These are phyloP conservation scores for Themeda triandra DNA, from an alignment of 176 grass and related monocot genomes.

Conservation along the genomic window DNA sequence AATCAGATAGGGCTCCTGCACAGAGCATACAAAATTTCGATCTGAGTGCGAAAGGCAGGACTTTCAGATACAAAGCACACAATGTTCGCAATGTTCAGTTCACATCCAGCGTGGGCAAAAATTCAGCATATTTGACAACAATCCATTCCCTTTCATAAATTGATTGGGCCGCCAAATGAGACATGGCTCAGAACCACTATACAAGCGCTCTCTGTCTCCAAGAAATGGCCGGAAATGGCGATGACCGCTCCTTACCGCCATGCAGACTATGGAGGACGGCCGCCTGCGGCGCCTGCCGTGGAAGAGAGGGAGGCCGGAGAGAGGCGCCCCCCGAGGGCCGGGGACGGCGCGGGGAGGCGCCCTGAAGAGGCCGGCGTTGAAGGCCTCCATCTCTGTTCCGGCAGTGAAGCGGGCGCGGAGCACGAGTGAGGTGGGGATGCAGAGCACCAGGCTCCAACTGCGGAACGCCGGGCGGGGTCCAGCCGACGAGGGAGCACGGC, in stretches of 20 bases:
- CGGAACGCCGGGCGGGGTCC: no score
- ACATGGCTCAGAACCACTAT: no score
- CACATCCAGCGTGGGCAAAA: neutral
- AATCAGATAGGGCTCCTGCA: constrained; percentile 83
- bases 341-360: constrained; percentile 27
- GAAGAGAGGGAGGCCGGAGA: neutral
- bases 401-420: no score
- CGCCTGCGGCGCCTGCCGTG: constrained; percentile 25
- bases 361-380: constrained; percentile 59
- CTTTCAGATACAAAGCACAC: neutral
- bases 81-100: no score
- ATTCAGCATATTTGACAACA: neutral
- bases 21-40: neutral
- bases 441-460: no score
- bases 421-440: no score
- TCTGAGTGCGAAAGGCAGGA: neutral
- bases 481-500: no score
- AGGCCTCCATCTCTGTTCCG: no score
- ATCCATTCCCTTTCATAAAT: no score
- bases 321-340: neutral
- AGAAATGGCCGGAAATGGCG: no score
- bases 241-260: constrained; percentile 76
- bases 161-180: no score
- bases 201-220: neutral
- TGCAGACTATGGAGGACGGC: constrained; percentile 58